Evolutionary conservation across 441 rosid genomes (phyloP), one percentile per base, ranked within the genome.

Genomic region (Gossypium davidsonii): DNA sequence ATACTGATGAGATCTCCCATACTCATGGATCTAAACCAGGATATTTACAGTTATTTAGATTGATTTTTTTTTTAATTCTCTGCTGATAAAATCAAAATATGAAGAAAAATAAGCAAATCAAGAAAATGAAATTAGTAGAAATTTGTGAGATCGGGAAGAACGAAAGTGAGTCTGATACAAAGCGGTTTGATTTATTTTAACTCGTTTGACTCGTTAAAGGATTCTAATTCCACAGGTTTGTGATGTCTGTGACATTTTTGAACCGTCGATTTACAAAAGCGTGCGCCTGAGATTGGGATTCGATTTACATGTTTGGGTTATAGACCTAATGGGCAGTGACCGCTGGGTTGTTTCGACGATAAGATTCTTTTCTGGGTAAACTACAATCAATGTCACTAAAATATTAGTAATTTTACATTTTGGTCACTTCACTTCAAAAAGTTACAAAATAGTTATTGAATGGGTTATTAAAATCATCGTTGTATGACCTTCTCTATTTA

Each of bases 1-100:
- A 89, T 80, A 73, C 69, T 78, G 79, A 92, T 88, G 74, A 92
- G 90, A 76, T 87, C 85, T 78, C 90, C 91, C 23, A 79, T 73
- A 74, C 74, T 84, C 93, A 90, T 90, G 73, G 37, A 70, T 79
- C 68, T 48, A 0, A 2, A 52, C 9, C 56, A 21, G 53, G 6
- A 15, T n/a, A 7, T n/a, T 67, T 49, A 12, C 7, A 0, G 15
- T 6, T 66, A 21, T 20, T 12, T 11, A 42, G 6, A 18, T 18
- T 10, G 1, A 6, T 6, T 14, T n/a, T 25, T 57, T 44, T 44
- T 59, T 34, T 34, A 31, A 31, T 31, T 31, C 3, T 26, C 4
- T 34, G 25, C 21, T 12, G 0, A 8, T 18, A n/a, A 44, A 65
- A 46, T 3, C 4, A 48, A 67, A 39, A 3, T 1, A 39, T 4